Percentiles rank a stretch among this genome's conserved stretches.
phyloP scores from a whole-genome alignment of 2,329 filamentous ascomycete species.

The Didymella segeticola region DNA sequence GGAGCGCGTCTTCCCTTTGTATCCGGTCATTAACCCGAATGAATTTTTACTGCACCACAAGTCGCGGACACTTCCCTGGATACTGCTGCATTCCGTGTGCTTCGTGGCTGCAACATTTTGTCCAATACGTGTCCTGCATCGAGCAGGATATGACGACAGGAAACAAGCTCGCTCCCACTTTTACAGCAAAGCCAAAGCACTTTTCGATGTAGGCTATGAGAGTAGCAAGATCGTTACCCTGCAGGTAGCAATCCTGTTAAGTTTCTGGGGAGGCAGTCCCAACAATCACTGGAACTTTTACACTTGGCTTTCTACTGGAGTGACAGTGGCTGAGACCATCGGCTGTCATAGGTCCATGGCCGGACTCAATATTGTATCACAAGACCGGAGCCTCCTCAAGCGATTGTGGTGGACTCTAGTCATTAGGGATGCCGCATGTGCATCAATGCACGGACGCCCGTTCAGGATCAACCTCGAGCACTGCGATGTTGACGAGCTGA shows the following conservation, averaged over 20 bases:
- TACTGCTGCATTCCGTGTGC: slow-evolving; percentile 5
- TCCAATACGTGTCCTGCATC: slow-evolving; percentile 7
- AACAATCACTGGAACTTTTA: slow-evolving; percentile 17
- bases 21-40: slow-evolving; percentile 4
- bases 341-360: slow-evolving; percentile 13
- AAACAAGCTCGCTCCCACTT: slow-evolving; percentile 3
- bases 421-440: slow-evolving; percentile 7
- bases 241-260: slow-evolving; percentile 1
- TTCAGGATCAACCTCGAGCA: slow-evolving; percentile 15
- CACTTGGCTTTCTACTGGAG: slow-evolving; percentile 12
- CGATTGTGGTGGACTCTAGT: slow-evolving; percentile 11
- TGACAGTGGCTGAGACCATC: slow-evolving; percentile 10
- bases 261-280: slow-evolving; percentile 12
- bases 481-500: slow-evolving; percentile 9
- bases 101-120: slow-evolving; percentile 11
- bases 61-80: slow-evolving; percentile 4
- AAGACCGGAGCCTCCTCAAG: slow-evolving; percentile 10
- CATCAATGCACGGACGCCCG: slow-evolving; percentile 13
- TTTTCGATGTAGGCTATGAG: slow-evolving; percentile 12
- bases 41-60: slow-evolving; percentile 1
- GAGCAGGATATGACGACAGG: slow-evolving; percentile 3
- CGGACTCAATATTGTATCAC: slow-evolving; percentile 7
- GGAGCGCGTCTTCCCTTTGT: slow-evolving; percentile 6
- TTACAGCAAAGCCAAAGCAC: slow-evolving; percentile 5
- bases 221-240: slow-evolving; percentile 9